These are phyloP conservation scores for Papiliotrema laurentii DNA, from an alignment of 1,284 basidiomycete genomes.

Conservation along the genomic window DNA sequence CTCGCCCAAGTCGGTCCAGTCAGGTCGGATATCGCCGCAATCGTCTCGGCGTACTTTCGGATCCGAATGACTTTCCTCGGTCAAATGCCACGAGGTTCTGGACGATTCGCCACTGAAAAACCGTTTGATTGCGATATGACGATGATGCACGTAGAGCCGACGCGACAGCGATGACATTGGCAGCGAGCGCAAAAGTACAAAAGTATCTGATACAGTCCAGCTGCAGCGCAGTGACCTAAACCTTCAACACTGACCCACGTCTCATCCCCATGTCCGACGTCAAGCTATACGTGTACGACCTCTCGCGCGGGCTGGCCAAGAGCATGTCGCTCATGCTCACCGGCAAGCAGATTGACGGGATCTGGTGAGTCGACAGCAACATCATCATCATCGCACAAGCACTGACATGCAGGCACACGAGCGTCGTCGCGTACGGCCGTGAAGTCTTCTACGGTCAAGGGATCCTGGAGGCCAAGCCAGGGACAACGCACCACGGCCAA, in stretches of 20 bases:
- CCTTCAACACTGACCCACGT: no score
- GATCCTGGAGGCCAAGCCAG: slow-evolving; percentile 62
- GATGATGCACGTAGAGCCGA: no score
- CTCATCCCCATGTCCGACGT: slow-evolving; percentile 52
- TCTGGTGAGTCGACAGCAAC: slow-evolving; percentile 63
- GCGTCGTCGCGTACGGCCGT: slow-evolving; percentile 75
- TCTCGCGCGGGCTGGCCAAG: slow-evolving; percentile 75
- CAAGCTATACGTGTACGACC: slow-evolving; percentile 83
- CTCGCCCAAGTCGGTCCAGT: no score
- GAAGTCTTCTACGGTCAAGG: slow-evolving; percentile 89
- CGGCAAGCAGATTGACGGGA: slow-evolving; percentile 79
- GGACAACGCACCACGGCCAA: slow-evolving; percentile 73
- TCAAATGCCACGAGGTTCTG: no score
- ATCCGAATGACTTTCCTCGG: no score
- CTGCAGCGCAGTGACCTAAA: neutral
- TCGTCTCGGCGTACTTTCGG: no score
- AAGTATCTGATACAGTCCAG: neutral
- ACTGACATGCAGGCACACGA: slow-evolving; percentile 70
- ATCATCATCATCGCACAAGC: no score
- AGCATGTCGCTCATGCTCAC: slow-evolving; percentile 71
- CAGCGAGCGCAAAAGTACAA: no score
- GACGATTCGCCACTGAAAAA: no score
- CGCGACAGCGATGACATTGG: no score
- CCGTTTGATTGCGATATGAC: no score
- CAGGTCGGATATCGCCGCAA: no score